Conservation (phyloP, 768 basidiomycete species). For the Tremella yokohamensis region DNA sequence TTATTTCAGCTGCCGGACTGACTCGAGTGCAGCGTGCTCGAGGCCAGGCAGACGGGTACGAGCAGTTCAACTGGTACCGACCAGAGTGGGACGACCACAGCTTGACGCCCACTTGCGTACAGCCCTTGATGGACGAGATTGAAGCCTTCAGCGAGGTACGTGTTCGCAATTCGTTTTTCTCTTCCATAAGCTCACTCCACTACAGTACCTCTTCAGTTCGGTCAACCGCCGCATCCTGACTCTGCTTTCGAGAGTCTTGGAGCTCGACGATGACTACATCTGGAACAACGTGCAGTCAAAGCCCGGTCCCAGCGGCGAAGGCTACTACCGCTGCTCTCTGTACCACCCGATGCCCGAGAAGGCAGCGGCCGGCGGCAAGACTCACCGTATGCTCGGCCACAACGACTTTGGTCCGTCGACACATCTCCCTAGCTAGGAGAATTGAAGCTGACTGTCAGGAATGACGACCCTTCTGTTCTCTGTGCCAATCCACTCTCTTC, state of each 20-base stretch:
- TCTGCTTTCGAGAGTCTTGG: conserved; percentile 24
- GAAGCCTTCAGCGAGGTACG: conserved; percentile 8
- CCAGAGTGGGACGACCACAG: conserved; percentile 4
- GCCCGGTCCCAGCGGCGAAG: conserved; percentile 1
- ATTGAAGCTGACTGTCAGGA: conserved; percentile 7
- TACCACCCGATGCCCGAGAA: conserved; percentile 11
- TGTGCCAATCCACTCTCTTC: conserved; percentile 30
- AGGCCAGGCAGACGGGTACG: conserved; percentile 6
- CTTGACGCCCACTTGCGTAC: conserved; percentile 6
- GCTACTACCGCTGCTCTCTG: conserved; percentile 10
- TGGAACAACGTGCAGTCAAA: conserved; percentile 16
- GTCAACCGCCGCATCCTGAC: conserved; percentile 15
- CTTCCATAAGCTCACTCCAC: neutral
- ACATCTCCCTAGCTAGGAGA: conserved; percentile 22
- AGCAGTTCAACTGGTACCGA: conserved; percentile 21
- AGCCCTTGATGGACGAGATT: conserved; percentile 23
- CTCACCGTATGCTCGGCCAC: conserved; percentile 30
- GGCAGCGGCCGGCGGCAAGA: conserved; percentile 9
- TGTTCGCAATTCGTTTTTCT: neutral
- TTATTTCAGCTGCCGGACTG: neutral
- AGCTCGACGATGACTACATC: conserved; percentile 21
- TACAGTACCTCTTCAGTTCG: neutral
- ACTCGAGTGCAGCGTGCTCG: conserved; percentile 12
- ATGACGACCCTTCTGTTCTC: conserved; percentile 37
- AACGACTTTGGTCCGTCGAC: conserved; percentile 24